Base-by-base conservation (phyloP, 371 early-diverging fungal species). In the Rhizopus stolonifer region DNA sequence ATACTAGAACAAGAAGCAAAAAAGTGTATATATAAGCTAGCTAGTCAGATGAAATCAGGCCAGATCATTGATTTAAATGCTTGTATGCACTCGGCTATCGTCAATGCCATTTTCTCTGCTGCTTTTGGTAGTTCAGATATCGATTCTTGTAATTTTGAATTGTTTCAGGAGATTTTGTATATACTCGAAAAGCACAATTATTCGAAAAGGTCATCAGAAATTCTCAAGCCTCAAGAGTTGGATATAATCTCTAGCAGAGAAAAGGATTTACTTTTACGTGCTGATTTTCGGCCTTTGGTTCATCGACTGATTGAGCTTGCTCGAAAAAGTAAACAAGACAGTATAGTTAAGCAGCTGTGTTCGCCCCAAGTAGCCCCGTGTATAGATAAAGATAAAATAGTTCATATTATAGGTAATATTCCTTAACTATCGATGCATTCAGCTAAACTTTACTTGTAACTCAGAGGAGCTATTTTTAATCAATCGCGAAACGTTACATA, bases 301-400 rank as follows among this genome's bases (percentile, higher is more conserved):
- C 14, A 19, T 1, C 21, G 24, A 15, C 29, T 63, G 22, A 11
- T 54, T 4, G 8, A 54, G 21, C 7, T 4, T 6, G 63, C 58
- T 3, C 34, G 49, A n/a, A 40, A 45, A 24, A 48, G 39, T 24
- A 26, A 49, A 0, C n/a, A 21, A 11, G 53, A 61, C 14, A 56
- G 36, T 23, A 19, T 56, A 24, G 15, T 53, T 4, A 56, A 57
- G 14, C 56, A 44, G 15, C 11, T 61, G 10, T 52, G 53, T n/a
- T n/a, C n/a, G n/a, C n/a, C n/a, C 43, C 11, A 36, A 3, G 15
- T 15, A 36, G 15, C 11, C 1, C 14, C 11, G 6, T 15, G 2
- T 1, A n/a, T 36, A 6, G 15, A 36, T 36, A 36, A n/a, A 6
- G 36, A 36, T 36, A n/a, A 15, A 3, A 36, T 36, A n/a, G 15